Conservation (phyloP, 768 basidiomycete genomes). For the Hortiboletus campestris region DNA sequence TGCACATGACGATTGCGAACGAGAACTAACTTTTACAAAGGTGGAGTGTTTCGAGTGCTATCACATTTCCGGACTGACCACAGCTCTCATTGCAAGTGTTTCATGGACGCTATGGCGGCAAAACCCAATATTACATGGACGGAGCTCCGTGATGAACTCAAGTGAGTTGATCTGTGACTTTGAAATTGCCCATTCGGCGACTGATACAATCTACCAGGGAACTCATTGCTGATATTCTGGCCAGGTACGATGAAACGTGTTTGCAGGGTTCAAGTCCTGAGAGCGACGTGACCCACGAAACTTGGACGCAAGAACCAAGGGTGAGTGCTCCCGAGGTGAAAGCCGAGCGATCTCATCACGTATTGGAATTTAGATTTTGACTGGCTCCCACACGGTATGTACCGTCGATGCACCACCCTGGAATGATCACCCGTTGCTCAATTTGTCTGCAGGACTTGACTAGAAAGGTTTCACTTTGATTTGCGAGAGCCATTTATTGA, state of each 20-base stretch:
- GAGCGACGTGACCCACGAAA: not conserved
- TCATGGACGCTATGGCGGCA: constrained; percentile 9
- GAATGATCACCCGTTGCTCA: not conserved
- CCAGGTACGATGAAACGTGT: constrained; percentile 7
- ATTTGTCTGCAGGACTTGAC: constrained; percentile 12
- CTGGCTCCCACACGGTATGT: constrained; percentile 7
- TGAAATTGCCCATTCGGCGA: not conserved
- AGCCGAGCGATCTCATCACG: not conserved
- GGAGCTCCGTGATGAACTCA: constrained; percentile 17
- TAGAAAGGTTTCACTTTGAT: constrained; percentile 9
- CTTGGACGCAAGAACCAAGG: constrained; percentile 19
- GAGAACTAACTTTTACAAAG: constrained; percentile 25
- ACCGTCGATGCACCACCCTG: not conserved
- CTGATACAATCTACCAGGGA: constrained; percentile 7
- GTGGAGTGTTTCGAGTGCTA: not conserved
- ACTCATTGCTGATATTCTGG: constrained; percentile 13
- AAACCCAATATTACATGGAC: constrained; percentile 18
- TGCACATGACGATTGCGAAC: constrained; percentile 23
- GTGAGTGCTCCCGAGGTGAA: constrained; percentile 12
- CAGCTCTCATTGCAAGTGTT: constrained; percentile 11
- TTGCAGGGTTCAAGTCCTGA: not conserved
- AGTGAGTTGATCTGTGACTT: constrained; percentile 5
- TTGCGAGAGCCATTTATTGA: not conserved
- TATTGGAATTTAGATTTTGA: constrained; percentile 7
- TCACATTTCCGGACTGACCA: not conserved